Evolutionary conservation across 306 rosid genomes (phyloP), one percentile per base, ranked within the genome.

Genomic region (Rosa chinensis): DNA sequence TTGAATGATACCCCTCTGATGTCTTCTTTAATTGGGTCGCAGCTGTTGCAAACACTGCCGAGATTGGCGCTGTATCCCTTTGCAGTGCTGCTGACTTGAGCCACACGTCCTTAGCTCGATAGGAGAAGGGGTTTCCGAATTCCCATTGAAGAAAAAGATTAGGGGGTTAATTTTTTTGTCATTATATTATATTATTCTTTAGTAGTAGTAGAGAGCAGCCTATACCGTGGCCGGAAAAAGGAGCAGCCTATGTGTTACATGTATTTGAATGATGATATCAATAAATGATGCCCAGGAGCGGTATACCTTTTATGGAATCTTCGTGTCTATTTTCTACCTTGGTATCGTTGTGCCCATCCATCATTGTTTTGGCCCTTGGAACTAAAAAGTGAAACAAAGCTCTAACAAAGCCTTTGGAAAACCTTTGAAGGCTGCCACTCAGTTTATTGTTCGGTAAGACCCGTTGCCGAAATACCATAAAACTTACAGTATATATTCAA

Each of bases 181-280:
- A 44, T 66, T 49, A 80, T 74, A 73, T 77, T 80, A 80, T 84
- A 72, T 81, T 84, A 89, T 71, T 75, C 72, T 82, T 82, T 74
- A 79, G 23, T 70, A 71, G 84, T 84, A 80, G 73, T 87, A 86
- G 86, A 81, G 77, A 82, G 89, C 73, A 70, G 87, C 80, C 75
- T 43, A 66, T 77, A 53, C 40, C 42, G 32, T 72, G 82, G 76
- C 82, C 49, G 44, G 48, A 59, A 71, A 61, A 74, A 68, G 74
- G 53, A 49, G 75, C 76, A 74, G 86, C 77, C 81, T 79, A 85
- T 87, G 86, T 82, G 71, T 91, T 93, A 82, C 74, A 85, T 88
- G 91, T 91, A 87, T 90, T 80, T 45, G 80, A 83, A 83, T 82
- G 59, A 84, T 66, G 61, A 84, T 62, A 74, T 81, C 85, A 88